Conservation (phyloP, 2,329 filamentous ascomycete species). For the Stagonosporopsis cucurbitacearum region DNA sequence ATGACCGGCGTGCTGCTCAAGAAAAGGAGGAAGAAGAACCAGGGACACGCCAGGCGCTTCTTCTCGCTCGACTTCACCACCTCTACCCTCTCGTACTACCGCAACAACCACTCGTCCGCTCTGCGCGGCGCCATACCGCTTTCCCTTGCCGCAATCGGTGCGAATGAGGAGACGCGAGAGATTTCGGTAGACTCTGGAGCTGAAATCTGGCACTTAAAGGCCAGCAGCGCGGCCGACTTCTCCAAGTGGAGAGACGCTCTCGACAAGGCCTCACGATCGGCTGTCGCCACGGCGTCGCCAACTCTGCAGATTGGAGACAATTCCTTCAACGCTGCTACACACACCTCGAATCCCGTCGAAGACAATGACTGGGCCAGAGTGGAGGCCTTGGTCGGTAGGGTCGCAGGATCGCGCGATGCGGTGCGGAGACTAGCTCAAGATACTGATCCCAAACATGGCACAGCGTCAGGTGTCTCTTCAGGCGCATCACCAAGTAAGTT, state of each 20-base stretch:
- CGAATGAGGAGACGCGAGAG: slow-evolving; percentile 85
- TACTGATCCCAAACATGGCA: slow-evolving; percentile 69
- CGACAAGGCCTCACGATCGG: slow-evolving; percentile 74
- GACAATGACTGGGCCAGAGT: slow-evolving; percentile 87
- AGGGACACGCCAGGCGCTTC: slow-evolving; percentile 90
- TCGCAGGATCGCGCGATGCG: slow-evolving; percentile 87
- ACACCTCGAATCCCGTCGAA: slow-evolving; percentile 59
- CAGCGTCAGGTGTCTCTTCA: slow-evolving; percentile 37
- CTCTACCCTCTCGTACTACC: slow-evolving; percentile 94
- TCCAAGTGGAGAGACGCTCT: slow-evolving; percentile 84
- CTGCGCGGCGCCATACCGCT: slow-evolving; percentile 91
- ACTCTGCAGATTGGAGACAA: slow-evolving; percentile 38
- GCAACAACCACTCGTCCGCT: slow-evolving; percentile 90
- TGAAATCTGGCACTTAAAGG: slow-evolving; percentile 93
- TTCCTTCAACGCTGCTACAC: slow-evolving; percentile 24
- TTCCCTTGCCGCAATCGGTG: slow-evolving; percentile 87
- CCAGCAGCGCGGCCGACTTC: slow-evolving; percentile 84
- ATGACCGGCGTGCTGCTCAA: slow-evolving; percentile 89
- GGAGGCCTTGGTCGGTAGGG: slow-evolving; percentile 81
- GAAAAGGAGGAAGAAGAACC: slow-evolving; percentile 88
- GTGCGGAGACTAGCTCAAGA: slow-evolving; percentile 86
- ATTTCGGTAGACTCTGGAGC: slow-evolving; percentile 97
- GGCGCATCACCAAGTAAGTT: slow-evolving; percentile 42
- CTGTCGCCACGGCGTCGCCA: slow-evolving; percentile 38
- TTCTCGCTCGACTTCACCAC: slow-evolving; percentile 96